phyloP scores from a whole-genome alignment of 306 rosid genomes.

The Vigna trinervia region DNA sequence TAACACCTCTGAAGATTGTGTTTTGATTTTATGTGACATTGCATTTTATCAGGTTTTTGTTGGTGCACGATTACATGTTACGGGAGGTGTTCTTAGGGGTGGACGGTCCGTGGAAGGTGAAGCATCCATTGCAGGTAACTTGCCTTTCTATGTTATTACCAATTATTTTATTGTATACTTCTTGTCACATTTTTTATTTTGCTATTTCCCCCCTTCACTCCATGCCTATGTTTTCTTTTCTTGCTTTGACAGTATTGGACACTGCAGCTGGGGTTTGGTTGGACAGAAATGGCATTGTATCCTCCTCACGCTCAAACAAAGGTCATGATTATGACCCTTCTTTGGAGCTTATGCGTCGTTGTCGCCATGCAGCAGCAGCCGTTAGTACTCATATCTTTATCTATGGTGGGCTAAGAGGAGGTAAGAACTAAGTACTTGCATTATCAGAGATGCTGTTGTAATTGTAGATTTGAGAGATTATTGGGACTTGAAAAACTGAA shows the following conservation, averaged over 20 bases:
- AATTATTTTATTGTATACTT: constrained; percentile 18
- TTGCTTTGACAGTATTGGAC: constrained; percentile 78
- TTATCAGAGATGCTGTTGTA: constrained; percentile 35
- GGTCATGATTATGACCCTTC: constrained; percentile 81
- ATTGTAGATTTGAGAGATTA: constrained; percentile 18
- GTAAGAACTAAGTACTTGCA: constrained; percentile 54
- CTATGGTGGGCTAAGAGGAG: constrained; percentile 97
- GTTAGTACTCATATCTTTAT: constrained; percentile 81
- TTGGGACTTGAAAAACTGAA: constrained; percentile 27
- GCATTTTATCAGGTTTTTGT: constrained; percentile 84
- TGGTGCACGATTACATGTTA: constrained; percentile 97
- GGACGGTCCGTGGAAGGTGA: constrained; percentile 98
- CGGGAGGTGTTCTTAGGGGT: constrained; percentile 96
- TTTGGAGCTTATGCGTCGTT: constrained; percentile 97
- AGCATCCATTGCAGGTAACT: constrained; percentile 85
- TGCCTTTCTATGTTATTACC: constrained; percentile 32
- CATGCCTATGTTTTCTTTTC: constrained; percentile 11
- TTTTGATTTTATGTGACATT: constrained; percentile 31
- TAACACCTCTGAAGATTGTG: constrained; percentile 31
- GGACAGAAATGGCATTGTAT: constrained; percentile 91
- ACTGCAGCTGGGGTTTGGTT: constrained; percentile 99
- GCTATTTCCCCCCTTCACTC: neutral
- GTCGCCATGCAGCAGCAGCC: constrained; percentile 98
- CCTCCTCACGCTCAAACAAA: constrained; percentile 81
- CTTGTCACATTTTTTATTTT: neutral